Evolutionary conservation across 2,329 filamentous ascomycete species (phyloP).

Genomic region (Fusarium caatingaense): DNA sequence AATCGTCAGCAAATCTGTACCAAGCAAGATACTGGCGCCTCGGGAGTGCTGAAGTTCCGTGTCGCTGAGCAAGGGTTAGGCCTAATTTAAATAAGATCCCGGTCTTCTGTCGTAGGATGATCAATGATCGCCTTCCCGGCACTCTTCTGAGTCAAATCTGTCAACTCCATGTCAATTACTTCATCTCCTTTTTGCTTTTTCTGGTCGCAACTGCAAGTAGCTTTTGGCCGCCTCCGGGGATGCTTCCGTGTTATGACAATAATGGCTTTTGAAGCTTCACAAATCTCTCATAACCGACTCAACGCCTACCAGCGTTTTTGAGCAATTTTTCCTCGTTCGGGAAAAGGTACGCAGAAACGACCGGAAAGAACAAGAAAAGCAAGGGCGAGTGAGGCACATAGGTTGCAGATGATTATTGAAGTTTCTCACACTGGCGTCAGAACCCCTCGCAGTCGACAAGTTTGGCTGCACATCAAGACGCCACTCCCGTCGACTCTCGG

Average conservation of each 20-base stretch:
- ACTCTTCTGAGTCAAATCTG: constrained; percentile 47
- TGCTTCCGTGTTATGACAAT: constrained; percentile 15
- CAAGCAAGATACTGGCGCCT: constrained; percentile 28
- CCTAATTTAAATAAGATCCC: constrained; percentile 25
- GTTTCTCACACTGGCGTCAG: constrained; percentile 32
- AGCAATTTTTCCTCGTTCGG: neutral
- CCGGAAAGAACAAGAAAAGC: neutral
- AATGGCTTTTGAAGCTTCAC: constrained; percentile 7
- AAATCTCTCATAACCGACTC: neutral
- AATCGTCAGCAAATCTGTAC: constrained; percentile 37
- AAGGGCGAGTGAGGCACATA: constrained; percentile 14
- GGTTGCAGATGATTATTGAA: constrained; percentile 14
- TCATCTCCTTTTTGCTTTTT: constrained; percentile 42
- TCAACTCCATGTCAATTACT: constrained; percentile 45
- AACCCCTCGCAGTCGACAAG: constrained; percentile 21
- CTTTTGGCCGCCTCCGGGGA: constrained; percentile 28
- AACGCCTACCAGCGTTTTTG: constrained; percentile 13
- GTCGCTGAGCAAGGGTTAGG: constrained; percentile 39
- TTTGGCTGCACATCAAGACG: constrained; percentile 23
- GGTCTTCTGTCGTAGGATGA: constrained; percentile 34
- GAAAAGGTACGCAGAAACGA: neutral
- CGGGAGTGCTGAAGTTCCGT: constrained; percentile 35
- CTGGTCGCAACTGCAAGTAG: constrained; percentile 25
- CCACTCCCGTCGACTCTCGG: constrained; percentile 33
- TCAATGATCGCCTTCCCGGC: constrained; percentile 43